Evolutionary conservation across 2,329 filamentous ascomycete genomes (phyloP).

Genomic region (Pestalotiopsis sp.): DNA sequence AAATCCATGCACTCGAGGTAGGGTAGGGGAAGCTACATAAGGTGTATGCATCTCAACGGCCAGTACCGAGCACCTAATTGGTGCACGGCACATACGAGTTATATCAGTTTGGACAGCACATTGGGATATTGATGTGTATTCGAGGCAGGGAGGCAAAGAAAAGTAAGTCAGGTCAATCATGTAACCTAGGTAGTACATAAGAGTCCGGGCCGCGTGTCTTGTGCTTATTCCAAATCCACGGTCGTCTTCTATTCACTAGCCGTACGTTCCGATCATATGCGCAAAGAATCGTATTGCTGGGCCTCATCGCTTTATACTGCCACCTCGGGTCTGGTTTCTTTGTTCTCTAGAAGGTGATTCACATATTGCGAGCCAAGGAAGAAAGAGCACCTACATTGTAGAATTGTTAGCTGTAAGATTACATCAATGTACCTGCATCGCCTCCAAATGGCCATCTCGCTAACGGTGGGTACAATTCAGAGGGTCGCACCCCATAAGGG

Average conservation of each 20-base stretch:
- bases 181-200: too few species aligned
- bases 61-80: background rate
- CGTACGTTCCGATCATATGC: too few species aligned
- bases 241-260: too few species aligned
- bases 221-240: too few species aligned
- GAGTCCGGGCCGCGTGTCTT: too few species aligned
- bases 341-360: background rate
- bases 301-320: too few species aligned
- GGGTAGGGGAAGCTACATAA: background rate
- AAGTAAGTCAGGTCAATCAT: too few species aligned
- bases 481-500: background rate
- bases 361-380: background rate
- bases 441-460: background rate
- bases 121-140: too few species aligned
- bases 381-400: background rate
- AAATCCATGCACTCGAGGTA: too few species aligned
- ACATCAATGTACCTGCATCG: background rate
- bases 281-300: too few species aligned
- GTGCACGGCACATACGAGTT: background rate
- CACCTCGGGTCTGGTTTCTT: background rate
- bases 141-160: too few species aligned
- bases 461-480: background rate
- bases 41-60: background rate
- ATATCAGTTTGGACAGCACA: too few species aligned
- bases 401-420: background rate